phyloP scores from a whole-genome alignment of 2,329 filamentous ascomycete species.

The Diatrype stigma region DNA sequence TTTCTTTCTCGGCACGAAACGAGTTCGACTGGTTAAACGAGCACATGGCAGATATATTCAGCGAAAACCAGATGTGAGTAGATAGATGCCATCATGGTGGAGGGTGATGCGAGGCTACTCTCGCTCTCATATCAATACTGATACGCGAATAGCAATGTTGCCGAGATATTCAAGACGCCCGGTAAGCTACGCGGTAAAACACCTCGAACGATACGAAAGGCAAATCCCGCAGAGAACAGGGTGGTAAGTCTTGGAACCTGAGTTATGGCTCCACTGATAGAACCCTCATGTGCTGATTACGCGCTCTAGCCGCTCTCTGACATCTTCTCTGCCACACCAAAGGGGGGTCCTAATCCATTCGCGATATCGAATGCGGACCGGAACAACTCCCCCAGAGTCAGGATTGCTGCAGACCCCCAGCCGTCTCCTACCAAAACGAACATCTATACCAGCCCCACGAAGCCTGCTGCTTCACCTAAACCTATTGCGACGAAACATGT shows the following conservation, averaged over 20 bases:
- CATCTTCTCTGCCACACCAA: constrained; percentile 53
- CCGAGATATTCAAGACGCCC: constrained; percentile 94
- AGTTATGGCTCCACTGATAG: constrained; percentile 1
- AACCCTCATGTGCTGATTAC: constrained; percentile 10
- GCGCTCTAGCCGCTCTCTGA: constrained; percentile 52
- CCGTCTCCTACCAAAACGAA: constrained; percentile 27
- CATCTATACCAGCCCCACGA: constrained; percentile 31
- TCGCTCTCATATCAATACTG: constrained; percentile 17
- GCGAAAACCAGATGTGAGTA: constrained; percentile 77
- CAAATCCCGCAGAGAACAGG: constrained; percentile 52
- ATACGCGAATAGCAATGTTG: constrained; percentile 64
- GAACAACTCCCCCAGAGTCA: constrained; percentile 53
- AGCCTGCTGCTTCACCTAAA: constrained; percentile 29
- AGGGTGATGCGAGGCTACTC: background rate
- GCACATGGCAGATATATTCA: constrained; percentile 94
- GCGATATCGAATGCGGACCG: constrained; percentile 43
- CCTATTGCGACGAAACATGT: constrained; percentile 20
- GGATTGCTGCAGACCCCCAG: constrained; percentile 52
- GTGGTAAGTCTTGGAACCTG: constrained; percentile 48
- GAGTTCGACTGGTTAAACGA: constrained; percentile 98
- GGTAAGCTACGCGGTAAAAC: constrained; percentile 80
- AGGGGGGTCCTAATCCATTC: constrained; percentile 51
- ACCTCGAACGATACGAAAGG: constrained; percentile 65
- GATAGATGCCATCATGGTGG: constrained; percentile 1
- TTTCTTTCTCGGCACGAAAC: constrained; percentile 85